A percentile compares a stretch with the other conserved stretches of the same genome.
Conservation (phyloP, 2,329 filamentous ascomycete species). For the Aspergillus felis region DNA sequence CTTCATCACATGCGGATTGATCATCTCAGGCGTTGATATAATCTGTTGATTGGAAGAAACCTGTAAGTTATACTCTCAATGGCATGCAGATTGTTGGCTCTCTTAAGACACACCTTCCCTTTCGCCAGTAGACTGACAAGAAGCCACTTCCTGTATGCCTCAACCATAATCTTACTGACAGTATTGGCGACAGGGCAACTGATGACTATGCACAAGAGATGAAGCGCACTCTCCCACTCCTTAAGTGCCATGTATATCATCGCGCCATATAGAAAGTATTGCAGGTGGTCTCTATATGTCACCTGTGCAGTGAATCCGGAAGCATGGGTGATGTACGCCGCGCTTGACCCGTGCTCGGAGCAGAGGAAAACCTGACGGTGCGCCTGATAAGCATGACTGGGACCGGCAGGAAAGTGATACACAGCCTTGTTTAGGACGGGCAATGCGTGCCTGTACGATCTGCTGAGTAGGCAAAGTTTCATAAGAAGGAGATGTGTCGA, state of each 20-base stretch:
- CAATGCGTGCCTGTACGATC: constrained; percentile 36
- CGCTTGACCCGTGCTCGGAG: constrained; percentile 27
- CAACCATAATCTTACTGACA: constrained; percentile 73
- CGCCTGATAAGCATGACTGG: constrained; percentile 21
- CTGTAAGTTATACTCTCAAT: constrained; percentile 2
- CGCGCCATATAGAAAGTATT: constrained; percentile 65
- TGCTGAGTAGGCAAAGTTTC: constrained; percentile 41
- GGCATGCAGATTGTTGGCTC: background rate
- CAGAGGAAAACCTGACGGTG: constrained; percentile 24
- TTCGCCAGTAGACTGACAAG: constrained; percentile 68
- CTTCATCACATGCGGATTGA: constrained; percentile 52
- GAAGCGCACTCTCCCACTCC: constrained; percentile 60
- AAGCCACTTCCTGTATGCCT: constrained; percentile 90
- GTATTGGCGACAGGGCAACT: constrained; percentile 62
- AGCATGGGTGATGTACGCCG: constrained; percentile 31
- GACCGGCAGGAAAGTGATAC: constrained; percentile 36
- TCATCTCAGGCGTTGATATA: constrained; percentile 53
- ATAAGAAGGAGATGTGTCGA: constrained; percentile 40
- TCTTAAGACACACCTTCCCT: constrained; percentile 50
- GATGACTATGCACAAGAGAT: constrained; percentile 62
- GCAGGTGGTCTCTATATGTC: constrained; percentile 46
- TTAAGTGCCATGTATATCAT: constrained; percentile 60
- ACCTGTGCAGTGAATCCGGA: constrained; percentile 40
- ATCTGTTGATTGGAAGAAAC: constrained; percentile 28
- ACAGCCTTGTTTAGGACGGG: constrained; percentile 41